phyloP scores from a whole-genome alignment of 345 rosid genomes.

The Pistacia integerrima region DNA sequence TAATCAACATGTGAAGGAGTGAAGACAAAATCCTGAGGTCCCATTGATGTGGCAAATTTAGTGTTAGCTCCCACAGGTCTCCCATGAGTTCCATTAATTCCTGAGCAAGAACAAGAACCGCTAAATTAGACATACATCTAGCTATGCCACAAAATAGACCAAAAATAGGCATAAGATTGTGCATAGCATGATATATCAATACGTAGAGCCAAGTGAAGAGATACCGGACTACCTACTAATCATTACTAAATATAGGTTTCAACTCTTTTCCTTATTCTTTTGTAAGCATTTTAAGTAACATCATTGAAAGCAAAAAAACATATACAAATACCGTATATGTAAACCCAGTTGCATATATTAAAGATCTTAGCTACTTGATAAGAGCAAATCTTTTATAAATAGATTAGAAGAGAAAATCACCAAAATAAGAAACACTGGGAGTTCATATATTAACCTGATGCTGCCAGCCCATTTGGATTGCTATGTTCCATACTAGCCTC shows the following conservation, averaged over 20 bases:
- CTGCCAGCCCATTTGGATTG: conserved; percentile 30
- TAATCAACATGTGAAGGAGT: conserved; percentile 51
- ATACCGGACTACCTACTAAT: not conserved
- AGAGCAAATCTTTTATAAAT: not conserved
- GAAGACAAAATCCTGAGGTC: conserved; percentile 47
- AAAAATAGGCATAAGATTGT: not conserved
- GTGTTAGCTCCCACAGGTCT: conserved; percentile 40
- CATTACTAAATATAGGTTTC: not conserved
- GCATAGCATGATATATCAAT: not conserved
- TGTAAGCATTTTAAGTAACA: not conserved
- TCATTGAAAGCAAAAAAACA: not conserved
- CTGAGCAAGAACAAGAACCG: conserved; percentile 37
- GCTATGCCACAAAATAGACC: not conserved
- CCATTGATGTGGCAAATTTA: conserved; percentile 40
- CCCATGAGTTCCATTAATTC: conserved; percentile 39
- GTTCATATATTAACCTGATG: conserved; percentile 31
- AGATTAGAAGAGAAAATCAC: not conserved
- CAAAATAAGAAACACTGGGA: not conserved
- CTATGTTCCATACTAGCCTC: conserved; percentile 52
- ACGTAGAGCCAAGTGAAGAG: not conserved
- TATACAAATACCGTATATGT: not conserved
- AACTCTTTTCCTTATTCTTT: not conserved
- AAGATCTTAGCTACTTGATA: not conserved
- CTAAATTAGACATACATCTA: conserved; percentile 6
- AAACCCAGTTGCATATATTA: not conserved